phyloP scores from a whole-genome alignment of 805 yeast species.

The Kregervanrija delftensis region DNA sequence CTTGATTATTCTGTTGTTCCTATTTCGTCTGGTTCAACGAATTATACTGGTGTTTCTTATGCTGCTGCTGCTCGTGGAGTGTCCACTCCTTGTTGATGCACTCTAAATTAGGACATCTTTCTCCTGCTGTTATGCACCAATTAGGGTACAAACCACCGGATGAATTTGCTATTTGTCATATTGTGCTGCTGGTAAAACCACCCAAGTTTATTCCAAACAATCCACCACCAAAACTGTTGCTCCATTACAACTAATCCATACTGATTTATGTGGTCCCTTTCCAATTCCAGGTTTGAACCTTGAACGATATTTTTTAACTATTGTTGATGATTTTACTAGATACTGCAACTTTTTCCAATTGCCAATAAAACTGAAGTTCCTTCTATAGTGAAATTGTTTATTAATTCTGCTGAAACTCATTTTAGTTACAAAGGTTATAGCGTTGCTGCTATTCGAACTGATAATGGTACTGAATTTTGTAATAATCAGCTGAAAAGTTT shows the following conservation, averaged over 20 bases:
- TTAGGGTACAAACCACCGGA: too few species aligned
- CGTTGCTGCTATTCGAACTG: too few species aligned
- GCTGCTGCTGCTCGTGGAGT: too few species aligned
- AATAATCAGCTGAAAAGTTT: too few species aligned
- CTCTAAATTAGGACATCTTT: neutral
- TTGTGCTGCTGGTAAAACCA: constrained; percentile 1
- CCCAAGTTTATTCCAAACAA: neutral
- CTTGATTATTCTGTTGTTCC: too few species aligned
- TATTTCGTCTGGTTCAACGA: neutral
- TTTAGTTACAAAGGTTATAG: too few species aligned
- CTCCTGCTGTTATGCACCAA: constrained; percentile 1
- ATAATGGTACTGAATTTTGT: too few species aligned
- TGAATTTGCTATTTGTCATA: too few species aligned
- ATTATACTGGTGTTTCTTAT: neutral
- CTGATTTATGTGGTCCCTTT: constrained; percentile 23
- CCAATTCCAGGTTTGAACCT: constrained; percentile 4
- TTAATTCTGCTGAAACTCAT: too few species aligned
- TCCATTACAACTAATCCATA: constrained; percentile 1
- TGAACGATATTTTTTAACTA: constrained; percentile 6
- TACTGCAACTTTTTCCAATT: neutral
- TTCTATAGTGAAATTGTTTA: too few species aligned
- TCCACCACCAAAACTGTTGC: neutral
- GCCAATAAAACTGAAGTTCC: too few species aligned
- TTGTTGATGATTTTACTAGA: constrained; percentile 7
- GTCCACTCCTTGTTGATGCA: too few species aligned